These are phyloP conservation scores for Rhododendron simsii DNA, from an alignment of 148 eudicot species.

Conservation along the genomic window DNA sequence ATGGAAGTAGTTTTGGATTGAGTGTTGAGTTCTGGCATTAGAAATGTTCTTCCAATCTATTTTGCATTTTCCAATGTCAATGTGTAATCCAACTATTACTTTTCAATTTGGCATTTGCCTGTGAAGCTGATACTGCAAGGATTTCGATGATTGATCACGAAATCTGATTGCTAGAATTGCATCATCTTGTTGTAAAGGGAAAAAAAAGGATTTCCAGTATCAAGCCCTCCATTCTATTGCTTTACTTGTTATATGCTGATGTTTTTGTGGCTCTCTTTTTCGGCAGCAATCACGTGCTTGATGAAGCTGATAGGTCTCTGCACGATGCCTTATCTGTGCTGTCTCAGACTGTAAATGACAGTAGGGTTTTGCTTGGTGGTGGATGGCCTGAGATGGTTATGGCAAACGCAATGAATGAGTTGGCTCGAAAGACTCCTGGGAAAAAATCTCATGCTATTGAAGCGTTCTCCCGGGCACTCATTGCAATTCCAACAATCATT, in stretches of 20 bases:
- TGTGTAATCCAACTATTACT: not conserved
- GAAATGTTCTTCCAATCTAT: too few species aligned
- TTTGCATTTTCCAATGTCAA: not conserved
- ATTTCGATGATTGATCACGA: not conserved
- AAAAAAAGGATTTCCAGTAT: not conserved
- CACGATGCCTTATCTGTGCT: constrained; percentile 94
- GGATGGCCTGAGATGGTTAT: constrained; percentile 99
- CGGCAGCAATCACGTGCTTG: constrained; percentile 87
- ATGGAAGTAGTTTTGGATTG: not conserved
- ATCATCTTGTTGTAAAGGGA: not conserved
- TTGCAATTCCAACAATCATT: constrained; percentile 85
- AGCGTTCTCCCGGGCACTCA: constrained; percentile 87
- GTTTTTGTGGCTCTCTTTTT: not conserved
- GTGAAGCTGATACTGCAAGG: not conserved
- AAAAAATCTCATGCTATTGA: constrained; percentile 95
- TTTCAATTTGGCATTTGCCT: too few species aligned
- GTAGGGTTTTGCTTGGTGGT: constrained; percentile 89
- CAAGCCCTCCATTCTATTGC: not conserved
- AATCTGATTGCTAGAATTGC: not conserved
- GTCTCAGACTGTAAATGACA: constrained; percentile 92
- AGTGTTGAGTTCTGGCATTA: not conserved
- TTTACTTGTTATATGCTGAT: not conserved
- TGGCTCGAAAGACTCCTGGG: constrained; percentile 90
- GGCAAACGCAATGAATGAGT: constrained; percentile 89
- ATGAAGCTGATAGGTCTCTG: constrained; percentile 94